Evolutionary conservation across 495 filamentous ascomycete species (phyloP).

Genomic region (Chaetomium fimeti): DNA sequence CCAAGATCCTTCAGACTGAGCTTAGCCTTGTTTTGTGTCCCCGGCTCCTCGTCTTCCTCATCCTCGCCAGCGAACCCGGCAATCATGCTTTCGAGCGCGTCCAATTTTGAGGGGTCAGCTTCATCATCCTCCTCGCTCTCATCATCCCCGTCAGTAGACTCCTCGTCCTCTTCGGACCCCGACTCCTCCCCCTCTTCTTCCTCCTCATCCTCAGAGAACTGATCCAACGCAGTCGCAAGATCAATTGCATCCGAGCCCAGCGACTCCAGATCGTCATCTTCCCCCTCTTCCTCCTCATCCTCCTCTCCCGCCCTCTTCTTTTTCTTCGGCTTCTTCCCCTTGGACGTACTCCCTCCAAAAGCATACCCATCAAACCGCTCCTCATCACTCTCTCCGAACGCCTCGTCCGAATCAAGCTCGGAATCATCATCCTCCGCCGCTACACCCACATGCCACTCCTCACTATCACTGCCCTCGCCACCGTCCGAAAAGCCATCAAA

Average conservation of each 20-base stretch:
- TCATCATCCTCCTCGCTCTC: constrained; percentile 53
- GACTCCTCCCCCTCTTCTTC: constrained; percentile 40
- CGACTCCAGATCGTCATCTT: constrained; percentile 52
- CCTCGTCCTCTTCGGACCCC: constrained; percentile 41
- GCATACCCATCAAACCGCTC: constrained; percentile 74
- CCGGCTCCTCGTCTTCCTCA: constrained; percentile 28
- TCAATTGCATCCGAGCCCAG: constrained; percentile 85
- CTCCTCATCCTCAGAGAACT: constrained; percentile 54
- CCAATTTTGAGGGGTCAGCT: constrained; percentile 59
- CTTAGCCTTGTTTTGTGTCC: constrained; percentile 58
- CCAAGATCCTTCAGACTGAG: constrained; percentile 76
- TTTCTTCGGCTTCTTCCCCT: constrained; percentile 35
- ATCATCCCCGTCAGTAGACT: constrained; percentile 47
- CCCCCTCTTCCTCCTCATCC: constrained; percentile 58
- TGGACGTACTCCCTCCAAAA: constrained; percentile 66
- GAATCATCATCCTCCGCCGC: constrained; percentile 74
- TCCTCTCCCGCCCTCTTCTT: constrained; percentile 42
- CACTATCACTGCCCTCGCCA: constrained; percentile 68
- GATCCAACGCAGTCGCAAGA: constrained; percentile 76
- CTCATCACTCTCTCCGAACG: constrained; percentile 85
- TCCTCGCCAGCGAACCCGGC: constrained; percentile 57
- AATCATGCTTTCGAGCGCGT: constrained; percentile 68
- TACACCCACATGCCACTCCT: constrained; percentile 78
- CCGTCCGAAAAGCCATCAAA: constrained; percentile 41
- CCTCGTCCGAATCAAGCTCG: constrained; percentile 89